Evolutionary conservation across 768 basidiomycete species (phyloP), one percentile per base, ranked within the genome.

Genomic region (Hericium coralloides): DNA sequence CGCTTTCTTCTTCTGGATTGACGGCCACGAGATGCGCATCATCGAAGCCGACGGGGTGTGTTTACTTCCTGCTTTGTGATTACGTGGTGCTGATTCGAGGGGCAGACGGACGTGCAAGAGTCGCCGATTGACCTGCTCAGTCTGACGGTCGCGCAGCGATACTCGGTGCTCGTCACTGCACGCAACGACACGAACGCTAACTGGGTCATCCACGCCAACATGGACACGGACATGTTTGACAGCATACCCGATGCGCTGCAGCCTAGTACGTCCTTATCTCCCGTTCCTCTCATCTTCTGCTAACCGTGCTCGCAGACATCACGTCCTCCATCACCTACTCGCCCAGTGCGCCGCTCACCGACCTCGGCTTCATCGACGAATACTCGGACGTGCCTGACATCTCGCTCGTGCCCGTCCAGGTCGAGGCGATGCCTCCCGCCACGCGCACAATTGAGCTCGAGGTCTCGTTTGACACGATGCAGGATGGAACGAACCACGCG

Each of bases 161-260:
- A 95, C 70, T 95, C 94, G 0, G 76, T 99, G 41, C 83, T 98
- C 36, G 91, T 99, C 53, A 87, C 86, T 12, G 95, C 95, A 10
- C 82, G 87, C 50, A 95, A 95, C 70, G 89, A 93, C 60, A 88
- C 79, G 2, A 63, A 53, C 26, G 74, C 80, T 20, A 97, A 99
- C 75, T 98, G 85, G 85, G 83, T 81, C 52, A 83, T 99, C 58
- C 90, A 93, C 66, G 88, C 89, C 5, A 90, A 94, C 74, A 91
- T 98, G 82, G 91, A 95, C 67, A 80, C 80, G 0, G 74, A 73
- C 59, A 95, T 95, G 93, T 98, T 97, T 69, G 95, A 98, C 68
- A 74, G 53, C 0, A 73, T 94, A 14, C 92, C 95, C 0, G 73
- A 76, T 23, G 70, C 75, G 12, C 76, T 98, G 23, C 80, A 86